phyloP scores from a whole-genome alignment of 495 filamentous ascomycete species.

The Penicillium dipodomyicola region DNA sequence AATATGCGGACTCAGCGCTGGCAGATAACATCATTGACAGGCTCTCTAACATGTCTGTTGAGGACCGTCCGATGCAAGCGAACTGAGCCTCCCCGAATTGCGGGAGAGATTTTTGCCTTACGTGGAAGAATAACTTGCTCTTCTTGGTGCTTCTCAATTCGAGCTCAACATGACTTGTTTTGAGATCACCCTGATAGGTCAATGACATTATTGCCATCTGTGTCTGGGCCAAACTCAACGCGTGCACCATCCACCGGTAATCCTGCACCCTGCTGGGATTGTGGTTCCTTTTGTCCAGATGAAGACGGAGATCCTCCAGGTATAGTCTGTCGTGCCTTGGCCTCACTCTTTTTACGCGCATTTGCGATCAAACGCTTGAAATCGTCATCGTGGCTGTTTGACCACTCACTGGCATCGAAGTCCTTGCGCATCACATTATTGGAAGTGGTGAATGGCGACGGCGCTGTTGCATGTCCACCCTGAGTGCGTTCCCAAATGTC shows the following conservation, averaged over 20 bases:
- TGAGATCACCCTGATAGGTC: slow-evolving; percentile 11
- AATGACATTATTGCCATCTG: neutral
- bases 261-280: neutral
- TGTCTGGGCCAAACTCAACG: slow-evolving; percentile 2
- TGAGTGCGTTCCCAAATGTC: slow-evolving; percentile 82
- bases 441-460: slow-evolving; percentile 21
- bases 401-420: slow-evolving; percentile 79
- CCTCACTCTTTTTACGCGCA: slow-evolving; percentile 52
- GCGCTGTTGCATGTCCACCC: slow-evolving; percentile 34
- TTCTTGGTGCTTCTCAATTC: neutral
- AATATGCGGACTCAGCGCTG: slow-evolving; percentile 33
- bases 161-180: neutral
- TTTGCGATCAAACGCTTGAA: slow-evolving; percentile 75
- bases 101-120: neutral
- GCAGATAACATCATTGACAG: slow-evolving; percentile 41
- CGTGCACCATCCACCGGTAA: neutral
- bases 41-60: slow-evolving; percentile 46
- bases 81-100: slow-evolving; percentile 13
- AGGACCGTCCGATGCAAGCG: slow-evolving; percentile 34
- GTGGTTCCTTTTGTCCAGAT: slow-evolving; percentile 6
- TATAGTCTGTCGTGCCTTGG: slow-evolving; percentile 30
- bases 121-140: neutral
- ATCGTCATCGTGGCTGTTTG: slow-evolving; percentile 62
- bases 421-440: slow-evolving; percentile 69
- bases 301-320: slow-evolving; percentile 19